phyloP scores from a whole-genome alignment of 768 basidiomycete species.

The Phylloporus rhodoxanthus region DNA sequence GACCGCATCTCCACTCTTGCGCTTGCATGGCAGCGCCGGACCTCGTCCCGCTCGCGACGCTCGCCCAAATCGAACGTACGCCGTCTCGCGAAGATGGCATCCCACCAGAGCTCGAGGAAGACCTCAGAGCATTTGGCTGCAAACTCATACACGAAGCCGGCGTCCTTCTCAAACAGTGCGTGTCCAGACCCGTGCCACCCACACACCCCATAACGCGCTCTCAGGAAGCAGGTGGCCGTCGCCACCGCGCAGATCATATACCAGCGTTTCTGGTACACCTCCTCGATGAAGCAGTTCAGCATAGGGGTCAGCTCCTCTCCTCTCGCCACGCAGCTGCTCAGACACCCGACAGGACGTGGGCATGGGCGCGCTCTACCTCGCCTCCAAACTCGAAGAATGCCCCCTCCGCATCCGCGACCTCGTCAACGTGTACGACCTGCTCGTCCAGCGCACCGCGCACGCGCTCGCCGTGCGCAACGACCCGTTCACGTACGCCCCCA shows the following conservation, averaged over 20 bases:
- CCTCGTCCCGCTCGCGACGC: constrained; percentile 78
- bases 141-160: constrained; percentile 95
- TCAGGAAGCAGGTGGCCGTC: constrained; percentile 91
- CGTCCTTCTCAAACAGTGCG: constrained; percentile 82
- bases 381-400: constrained; percentile 90
- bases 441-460: constrained; percentile 71
- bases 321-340: constrained; percentile 7
- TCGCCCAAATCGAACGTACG: constrained; percentile 68
- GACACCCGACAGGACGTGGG: constrained; percentile 62
- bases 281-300: constrained; percentile 91
- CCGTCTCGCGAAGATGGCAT: constrained; percentile 83
- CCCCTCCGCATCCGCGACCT: constrained; percentile 89
- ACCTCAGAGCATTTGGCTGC: constrained; percentile 85
- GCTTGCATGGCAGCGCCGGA: constrained; percentile 38
- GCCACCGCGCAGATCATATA: constrained; percentile 95
- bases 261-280: constrained; percentile 95
- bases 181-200: constrained; percentile 3
- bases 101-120: constrained; percentile 75
- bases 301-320: constrained; percentile 57
- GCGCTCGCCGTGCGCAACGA: constrained; percentile 28
- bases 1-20: neutral
- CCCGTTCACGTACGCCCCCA: constrained; percentile 66
- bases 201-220: constrained; percentile 4
- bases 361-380: constrained; percentile 83
- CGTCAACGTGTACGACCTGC: constrained; percentile 88